Percentiles rank a stretch among this genome's conserved stretches.
phyloP scores from a whole-genome alignment of 306 rosid species.

The Ziziphus jujuba region DNA sequence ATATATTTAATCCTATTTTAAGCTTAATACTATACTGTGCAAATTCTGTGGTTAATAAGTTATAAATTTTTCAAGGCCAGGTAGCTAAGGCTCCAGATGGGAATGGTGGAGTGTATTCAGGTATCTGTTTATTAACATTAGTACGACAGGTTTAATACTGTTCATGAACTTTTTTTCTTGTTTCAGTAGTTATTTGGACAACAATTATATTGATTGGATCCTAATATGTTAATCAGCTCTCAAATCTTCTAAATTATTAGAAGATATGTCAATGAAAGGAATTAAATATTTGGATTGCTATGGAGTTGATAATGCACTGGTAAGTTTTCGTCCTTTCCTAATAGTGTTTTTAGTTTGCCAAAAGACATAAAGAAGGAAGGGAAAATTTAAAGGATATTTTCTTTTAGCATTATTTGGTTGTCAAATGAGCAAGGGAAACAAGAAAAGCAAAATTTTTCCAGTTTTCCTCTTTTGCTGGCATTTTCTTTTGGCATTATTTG shows the following conservation, averaged over 20 bases:
- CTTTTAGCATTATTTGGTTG: conserved; percentile 10
- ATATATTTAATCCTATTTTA: not conserved
- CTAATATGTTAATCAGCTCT: conserved; percentile 57
- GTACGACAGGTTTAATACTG: not conserved
- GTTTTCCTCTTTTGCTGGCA: conserved; percentile 2
- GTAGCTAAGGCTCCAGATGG: conserved; percentile 98
- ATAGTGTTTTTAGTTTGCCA: not conserved
- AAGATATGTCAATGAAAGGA: conserved; percentile 90
- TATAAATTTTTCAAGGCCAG: conserved; percentile 53
- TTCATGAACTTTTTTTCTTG: conserved; percentile 17
- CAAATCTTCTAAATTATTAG: conserved; percentile 69
- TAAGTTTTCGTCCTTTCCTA: conserved; percentile 35
- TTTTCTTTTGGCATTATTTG: conserved; percentile 4
- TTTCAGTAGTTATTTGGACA: conserved; percentile 16
- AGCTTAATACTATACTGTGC: conserved; percentile 23
- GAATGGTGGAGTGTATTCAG: conserved; percentile 96
- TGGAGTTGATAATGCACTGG: conserved; percentile 97
- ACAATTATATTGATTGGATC: conserved; percentile 13
- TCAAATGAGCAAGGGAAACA: not conserved
- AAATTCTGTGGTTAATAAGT: conserved; percentile 24
- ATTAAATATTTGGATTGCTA: conserved; percentile 92
- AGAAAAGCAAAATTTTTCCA: not conserved
- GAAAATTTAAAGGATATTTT: not conserved
- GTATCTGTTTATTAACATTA: conserved; percentile 33
- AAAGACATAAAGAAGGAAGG: not conserved